Conservation (phyloP, 139 green algal species). For the Protoeuglena noctilucae region DNA sequence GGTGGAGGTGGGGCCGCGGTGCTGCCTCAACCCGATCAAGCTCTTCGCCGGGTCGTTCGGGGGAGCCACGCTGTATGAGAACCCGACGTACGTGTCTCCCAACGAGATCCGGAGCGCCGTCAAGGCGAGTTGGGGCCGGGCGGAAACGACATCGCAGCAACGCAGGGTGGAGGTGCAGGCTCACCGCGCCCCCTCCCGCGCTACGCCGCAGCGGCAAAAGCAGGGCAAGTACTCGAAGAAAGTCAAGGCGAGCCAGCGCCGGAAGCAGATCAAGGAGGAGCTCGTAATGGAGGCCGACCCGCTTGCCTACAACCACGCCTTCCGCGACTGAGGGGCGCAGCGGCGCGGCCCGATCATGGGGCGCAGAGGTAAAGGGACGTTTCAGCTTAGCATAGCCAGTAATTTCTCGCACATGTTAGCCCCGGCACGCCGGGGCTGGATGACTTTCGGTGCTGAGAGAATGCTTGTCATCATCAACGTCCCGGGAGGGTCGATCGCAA, state of each 20-base stretch:
- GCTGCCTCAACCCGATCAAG: constrained; percentile 82
- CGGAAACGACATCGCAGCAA: not conserved
- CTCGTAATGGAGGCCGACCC: not conserved
- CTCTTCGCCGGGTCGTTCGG: constrained; percentile 55
- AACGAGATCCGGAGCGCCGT: constrained; percentile 46
- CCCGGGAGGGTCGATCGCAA: too few relatives aligned
- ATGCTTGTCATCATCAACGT: too few relatives aligned
- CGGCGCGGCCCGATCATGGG: too few relatives aligned
- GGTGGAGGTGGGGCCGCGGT: constrained; percentile 72
- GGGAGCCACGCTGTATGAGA: constrained; percentile 78
- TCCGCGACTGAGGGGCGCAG: too few relatives aligned
- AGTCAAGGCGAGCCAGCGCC: constrained; percentile 37
- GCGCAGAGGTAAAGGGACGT: too few relatives aligned
- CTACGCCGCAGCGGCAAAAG: constrained; percentile 55
- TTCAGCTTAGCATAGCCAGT: too few relatives aligned
- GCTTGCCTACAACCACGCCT: not conserved
- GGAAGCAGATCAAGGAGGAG: constrained; percentile 32
- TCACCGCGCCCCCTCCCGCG: not conserved
- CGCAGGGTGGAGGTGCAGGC: not conserved
- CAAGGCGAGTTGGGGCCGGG: not conserved
- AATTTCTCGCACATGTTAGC: too few relatives aligned
- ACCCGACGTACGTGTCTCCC: constrained; percentile 75
- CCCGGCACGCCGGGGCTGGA: too few relatives aligned
- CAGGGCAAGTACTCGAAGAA: constrained; percentile 63
- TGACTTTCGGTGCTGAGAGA: too few relatives aligned